Evolutionary conservation across 169 alveolate genomes (phyloP).

Genomic region (Plasmodium fragile): DNA sequence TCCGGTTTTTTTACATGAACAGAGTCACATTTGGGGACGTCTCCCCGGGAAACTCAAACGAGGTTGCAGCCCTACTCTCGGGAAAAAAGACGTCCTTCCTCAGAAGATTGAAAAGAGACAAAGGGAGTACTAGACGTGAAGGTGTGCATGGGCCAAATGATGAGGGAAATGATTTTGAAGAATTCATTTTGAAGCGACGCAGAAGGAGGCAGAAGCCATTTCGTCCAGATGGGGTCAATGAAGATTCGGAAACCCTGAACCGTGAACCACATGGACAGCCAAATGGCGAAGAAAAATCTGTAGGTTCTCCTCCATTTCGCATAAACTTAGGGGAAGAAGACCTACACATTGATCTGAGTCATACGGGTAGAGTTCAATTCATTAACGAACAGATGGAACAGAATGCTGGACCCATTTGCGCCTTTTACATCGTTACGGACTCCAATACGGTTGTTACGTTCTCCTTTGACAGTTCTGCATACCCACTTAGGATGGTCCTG

Average conservation of each 20-base stretch:
- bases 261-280: not conserved
- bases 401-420: not conserved
- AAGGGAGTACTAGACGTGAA: not conserved
- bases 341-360: not conserved
- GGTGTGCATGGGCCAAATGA: not conserved
- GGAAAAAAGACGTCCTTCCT: not conserved
- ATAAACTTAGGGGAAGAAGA: not conserved
- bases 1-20: conserved; percentile 30
- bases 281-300: not conserved
- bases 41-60: not conserved
- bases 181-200: not conserved
- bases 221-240: not conserved
- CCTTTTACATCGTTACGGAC: conserved; percentile 17
- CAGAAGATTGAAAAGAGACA: not conserved
- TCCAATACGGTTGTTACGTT: conserved; percentile 2
- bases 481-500: conserved; percentile 1
- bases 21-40: not conserved
- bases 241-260: not conserved
- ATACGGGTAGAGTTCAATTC: not conserved
- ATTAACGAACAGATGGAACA: conserved; percentile 36
- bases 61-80: not conserved
- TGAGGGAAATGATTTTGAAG: not conserved
- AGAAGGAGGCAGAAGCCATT: not conserved
- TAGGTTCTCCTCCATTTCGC: not conserved
- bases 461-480: conserved; percentile 1